Percentiles rank a stretch among this genome's conserved stretches.
phyloP scores from a whole-genome alignment of 495 filamentous ascomycete species.

The Cercophora sp. region DNA sequence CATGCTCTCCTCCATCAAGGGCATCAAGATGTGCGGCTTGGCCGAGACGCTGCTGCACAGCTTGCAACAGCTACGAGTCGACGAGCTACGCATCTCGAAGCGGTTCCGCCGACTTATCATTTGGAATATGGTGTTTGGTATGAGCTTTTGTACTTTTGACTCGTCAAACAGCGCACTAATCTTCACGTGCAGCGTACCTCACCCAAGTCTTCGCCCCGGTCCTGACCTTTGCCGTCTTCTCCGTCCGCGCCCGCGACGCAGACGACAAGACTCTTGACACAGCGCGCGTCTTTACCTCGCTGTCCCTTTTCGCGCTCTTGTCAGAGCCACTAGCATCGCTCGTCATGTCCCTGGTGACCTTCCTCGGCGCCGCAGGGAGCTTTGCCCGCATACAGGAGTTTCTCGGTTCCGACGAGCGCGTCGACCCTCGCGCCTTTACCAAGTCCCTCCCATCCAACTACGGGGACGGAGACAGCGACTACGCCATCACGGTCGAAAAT shows the following conservation, averaged over 20 bases:
- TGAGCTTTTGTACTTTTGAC: not conserved
- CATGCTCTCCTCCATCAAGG: constrained; percentile 58
- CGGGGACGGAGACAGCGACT: not conserved
- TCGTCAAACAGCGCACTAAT: not conserved
- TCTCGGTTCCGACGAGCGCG: constrained; percentile 38
- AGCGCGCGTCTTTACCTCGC: constrained; percentile 52
- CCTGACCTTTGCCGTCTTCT: constrained; percentile 39
- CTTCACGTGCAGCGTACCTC: constrained; percentile 42
- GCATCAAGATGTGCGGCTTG: constrained; percentile 59
- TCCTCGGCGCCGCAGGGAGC: constrained; percentile 53
- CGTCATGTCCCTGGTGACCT: constrained; percentile 53
- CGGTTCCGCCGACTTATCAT: constrained; percentile 48
- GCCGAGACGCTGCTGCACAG: constrained; percentile 37
- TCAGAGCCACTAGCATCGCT: constrained; percentile 54
- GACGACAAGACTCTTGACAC: constrained; percentile 44
- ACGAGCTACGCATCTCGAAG: constrained; percentile 56
- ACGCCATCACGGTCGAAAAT: constrained; percentile 40
- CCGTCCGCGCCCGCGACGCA: constrained; percentile 20
- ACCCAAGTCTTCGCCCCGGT: constrained; percentile 46
- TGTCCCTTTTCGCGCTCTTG: constrained; percentile 59
- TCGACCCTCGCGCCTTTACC: constrained; percentile 14
- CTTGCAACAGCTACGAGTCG: constrained; percentile 52
- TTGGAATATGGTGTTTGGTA: constrained; percentile 31
- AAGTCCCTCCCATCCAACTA: not conserved
- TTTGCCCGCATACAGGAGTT: constrained; percentile 59